Percentiles rank a stretch among this genome's conserved stretches.
These are phyloP conservation scores for Glycyrrhiza uralensis DNA, from an alignment of 306 rosid genomes.

Conservation along the genomic window DNA sequence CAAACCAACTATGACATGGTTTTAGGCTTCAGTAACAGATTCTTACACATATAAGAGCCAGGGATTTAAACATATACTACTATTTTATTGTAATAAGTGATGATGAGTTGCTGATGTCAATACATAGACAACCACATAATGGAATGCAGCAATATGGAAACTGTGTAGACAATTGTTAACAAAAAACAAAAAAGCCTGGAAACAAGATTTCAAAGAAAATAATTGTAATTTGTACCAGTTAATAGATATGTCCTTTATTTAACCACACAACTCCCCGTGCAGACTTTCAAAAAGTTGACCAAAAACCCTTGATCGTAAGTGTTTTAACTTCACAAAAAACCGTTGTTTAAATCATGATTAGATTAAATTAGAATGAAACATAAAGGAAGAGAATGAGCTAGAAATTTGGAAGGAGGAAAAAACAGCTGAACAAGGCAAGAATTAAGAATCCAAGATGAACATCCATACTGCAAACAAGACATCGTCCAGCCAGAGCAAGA, in stretches of 20 bases:
- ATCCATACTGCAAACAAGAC: background rate
- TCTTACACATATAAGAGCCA: background rate
- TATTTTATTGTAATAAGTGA: background rate
- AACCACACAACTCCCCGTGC: background rate
- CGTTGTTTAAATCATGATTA: background rate
- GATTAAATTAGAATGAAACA: background rate
- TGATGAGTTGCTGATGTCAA: background rate
- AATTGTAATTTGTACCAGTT: background rate
- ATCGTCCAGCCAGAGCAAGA: background rate
- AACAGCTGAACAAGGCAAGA: background rate
- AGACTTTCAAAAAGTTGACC: background rate
- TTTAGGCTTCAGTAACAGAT: background rate
- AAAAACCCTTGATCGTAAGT: background rate
- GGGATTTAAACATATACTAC: background rate
- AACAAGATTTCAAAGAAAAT: background rate
- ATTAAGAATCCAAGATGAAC: background rate
- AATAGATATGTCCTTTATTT: background rate
- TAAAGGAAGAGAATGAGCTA: background rate
- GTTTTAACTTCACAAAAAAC: constrained; percentile 12
- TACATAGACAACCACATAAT: background rate
- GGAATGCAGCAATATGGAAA: background rate
- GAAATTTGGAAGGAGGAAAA: background rate
- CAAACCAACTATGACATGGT: background rate
- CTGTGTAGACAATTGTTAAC: background rate
- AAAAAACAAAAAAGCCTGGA: background rate